A percentile compares a stretch with the other conserved stretches of the same genome.
Evolutionary conservation across 768 basidiomycete species (phyloP).

Genomic region (Aureoboletus auriporus): DNA sequence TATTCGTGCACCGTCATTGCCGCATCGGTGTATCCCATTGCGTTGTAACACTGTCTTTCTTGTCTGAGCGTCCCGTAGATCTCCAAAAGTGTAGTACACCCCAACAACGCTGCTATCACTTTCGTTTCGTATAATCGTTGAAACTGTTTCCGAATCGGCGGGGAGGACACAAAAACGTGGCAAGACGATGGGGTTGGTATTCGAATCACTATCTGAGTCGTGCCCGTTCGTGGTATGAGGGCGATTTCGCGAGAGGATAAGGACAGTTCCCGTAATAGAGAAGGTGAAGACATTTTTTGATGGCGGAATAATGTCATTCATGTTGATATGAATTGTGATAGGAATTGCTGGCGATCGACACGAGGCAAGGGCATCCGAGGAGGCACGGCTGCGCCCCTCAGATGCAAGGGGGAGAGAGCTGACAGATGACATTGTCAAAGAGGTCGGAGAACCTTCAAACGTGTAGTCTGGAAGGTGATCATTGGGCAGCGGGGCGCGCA

Average conservation of each 20-base stretch:
- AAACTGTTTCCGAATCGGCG: constrained; percentile 57
- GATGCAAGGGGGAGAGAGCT: constrained; percentile 32
- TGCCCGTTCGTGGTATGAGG: constrained; percentile 20
- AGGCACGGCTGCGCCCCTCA: constrained; percentile 36
- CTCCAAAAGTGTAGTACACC: constrained; percentile 57
- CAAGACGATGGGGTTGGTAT: constrained; percentile 51
- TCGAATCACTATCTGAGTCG: constrained; percentile 27
- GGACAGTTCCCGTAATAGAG: constrained; percentile 58
- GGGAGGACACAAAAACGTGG: constrained; percentile 69
- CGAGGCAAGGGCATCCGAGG: constrained; percentile 27
- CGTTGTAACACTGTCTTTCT: constrained; percentile 61
- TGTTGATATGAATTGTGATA: constrained; percentile 73
- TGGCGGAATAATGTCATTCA: constrained; percentile 70
- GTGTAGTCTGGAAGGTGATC: constrained; percentile 68
- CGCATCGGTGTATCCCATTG: constrained; percentile 56
- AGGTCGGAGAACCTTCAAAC: constrained; percentile 61
- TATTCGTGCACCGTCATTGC: constrained; percentile 58
- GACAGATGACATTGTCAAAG: constrained; percentile 42
- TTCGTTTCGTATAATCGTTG: constrained; percentile 59
- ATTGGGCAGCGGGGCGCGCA: constrained; percentile 70
- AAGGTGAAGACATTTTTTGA: constrained; percentile 64
- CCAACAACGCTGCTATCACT: constrained; percentile 51
- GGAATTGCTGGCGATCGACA: constrained; percentile 51
- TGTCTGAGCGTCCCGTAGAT: constrained; percentile 55
- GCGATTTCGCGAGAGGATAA: constrained; percentile 48